Evolutionary conservation across 2,329 filamentous ascomycete species (phyloP).

Genomic region (Endoconidiophora polonica): DNA sequence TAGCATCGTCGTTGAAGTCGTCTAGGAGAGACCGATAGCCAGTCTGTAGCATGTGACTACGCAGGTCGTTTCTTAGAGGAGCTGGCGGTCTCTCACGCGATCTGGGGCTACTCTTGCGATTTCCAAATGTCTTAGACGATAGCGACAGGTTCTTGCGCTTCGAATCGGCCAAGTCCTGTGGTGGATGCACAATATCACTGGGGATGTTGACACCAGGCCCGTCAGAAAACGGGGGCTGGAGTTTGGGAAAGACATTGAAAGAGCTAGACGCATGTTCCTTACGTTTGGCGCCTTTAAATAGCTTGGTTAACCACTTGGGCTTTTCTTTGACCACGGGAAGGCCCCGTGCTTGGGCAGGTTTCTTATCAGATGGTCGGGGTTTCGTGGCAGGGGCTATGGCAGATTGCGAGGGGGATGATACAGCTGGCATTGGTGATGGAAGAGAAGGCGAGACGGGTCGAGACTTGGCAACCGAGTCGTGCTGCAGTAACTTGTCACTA

Average conservation of each 20-base stretch:
- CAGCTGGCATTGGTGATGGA: not conserved
- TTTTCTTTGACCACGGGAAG: slow-evolving; percentile 3
- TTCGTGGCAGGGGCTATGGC: not conserved
- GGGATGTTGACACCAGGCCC: too few species aligned
- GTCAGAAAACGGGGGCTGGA: too few species aligned
- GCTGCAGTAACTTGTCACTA: not conserved
- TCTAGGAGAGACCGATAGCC: too few species aligned
- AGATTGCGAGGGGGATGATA: not conserved
- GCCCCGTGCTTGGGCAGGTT: not conserved
- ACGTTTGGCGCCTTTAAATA: not conserved
- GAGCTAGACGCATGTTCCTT: not conserved
- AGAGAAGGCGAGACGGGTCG: slow-evolving; percentile 4
- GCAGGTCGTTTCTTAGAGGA: too few species aligned
- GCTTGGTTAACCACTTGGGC: slow-evolving; percentile 3
- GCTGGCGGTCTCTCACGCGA: too few species aligned
- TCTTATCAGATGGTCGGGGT: not conserved
- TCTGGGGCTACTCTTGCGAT: too few species aligned
- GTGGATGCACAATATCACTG: too few species aligned
- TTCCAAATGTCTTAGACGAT: too few species aligned
- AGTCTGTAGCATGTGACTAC: too few species aligned
- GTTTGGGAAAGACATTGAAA: not conserved
- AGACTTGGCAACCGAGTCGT: not conserved
- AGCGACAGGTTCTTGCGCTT: too few species aligned
- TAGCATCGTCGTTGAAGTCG: too few species aligned
- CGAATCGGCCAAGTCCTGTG: too few species aligned